Base-by-base conservation (phyloP, 495 filamentous ascomycete genomes). In the Beverwykella pulmonaria region DNA sequence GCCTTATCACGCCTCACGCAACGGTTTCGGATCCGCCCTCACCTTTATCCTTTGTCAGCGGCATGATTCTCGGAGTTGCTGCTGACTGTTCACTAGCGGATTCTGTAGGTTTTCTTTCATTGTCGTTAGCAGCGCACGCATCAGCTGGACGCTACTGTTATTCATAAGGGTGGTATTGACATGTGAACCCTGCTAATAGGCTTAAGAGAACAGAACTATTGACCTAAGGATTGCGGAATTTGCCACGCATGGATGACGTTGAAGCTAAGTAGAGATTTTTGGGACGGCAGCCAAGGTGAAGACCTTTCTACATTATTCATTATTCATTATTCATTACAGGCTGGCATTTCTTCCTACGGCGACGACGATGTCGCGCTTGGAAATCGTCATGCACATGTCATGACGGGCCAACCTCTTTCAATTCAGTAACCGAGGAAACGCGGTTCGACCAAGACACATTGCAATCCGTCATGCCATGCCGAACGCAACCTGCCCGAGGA, bases 261-360 rank as follows among this genome's bases (percentile, higher is more conserved):
- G 5, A 86, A 84, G 67, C 80, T 78, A 25, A 88, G 89, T 0
- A 86, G 80, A 61, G 92, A 92, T 8, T 97, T 91, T 74, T 96
- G 92, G 92, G 92, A 97, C 78, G 92, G 92, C 17, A 92, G 92
- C 1, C 92, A 91, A 74, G 92, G 92, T 66, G 63, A 58, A 70
- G 60, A 15, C 19, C 2, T 17, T 32, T 59, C 59, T 27, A 12
- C 25, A 6, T 22, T 26, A 49, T 8, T 55, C 27, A 49, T n/a
- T 7, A 6, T 25, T 20, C 1, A 25, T n/a, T n/a, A n/a, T n/a
- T n/a, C n/a, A n/a, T n/a, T n/a, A n/a, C n/a, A n/a, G n/a, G n/a
- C n/a, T n/a, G 58, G 19, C 7, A 30, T 3, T 44, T n/a, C 39
- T 44, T 44, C 5, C 39, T 14, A 15, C 19, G 19, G n/a, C 27